Percentiles rank a stretch among this genome's conserved stretches.
Evolutionary conservation across 495 filamentous ascomycete genomes (phyloP).

Genomic region (Aspergillus saccharolyticus): DNA sequence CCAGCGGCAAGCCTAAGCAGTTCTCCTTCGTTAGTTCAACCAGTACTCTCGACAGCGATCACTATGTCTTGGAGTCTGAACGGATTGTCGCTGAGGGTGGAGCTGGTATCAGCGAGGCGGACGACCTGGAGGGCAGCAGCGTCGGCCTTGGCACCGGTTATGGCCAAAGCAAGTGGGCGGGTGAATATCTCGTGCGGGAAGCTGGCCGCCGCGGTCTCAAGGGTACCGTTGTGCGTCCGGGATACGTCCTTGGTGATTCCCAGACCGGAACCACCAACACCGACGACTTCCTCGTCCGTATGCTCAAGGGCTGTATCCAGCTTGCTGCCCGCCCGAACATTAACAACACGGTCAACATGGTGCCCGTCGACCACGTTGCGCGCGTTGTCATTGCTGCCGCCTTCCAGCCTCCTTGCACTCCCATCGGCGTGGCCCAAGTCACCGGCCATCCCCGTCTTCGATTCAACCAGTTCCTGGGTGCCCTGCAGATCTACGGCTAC

Average conservation of each 20-base stretch:
- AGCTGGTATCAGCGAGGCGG: constrained; percentile 53
- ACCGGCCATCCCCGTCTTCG: constrained; percentile 75
- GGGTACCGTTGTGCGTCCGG: constrained; percentile 75
- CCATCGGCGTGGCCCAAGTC: constrained; percentile 65
- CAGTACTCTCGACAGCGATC: constrained; percentile 70
- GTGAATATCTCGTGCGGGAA: constrained; percentile 75
- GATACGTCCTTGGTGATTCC: constrained; percentile 78
- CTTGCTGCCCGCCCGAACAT: constrained; percentile 67
- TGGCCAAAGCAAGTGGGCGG: constrained; percentile 83
- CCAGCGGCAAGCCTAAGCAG: constrained; percentile 69
- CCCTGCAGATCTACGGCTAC: constrained; percentile 75
- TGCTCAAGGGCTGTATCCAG: constrained; percentile 88
- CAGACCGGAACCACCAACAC: constrained; percentile 69
- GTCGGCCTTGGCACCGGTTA: constrained; percentile 77
- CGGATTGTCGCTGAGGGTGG: constrained; percentile 48
- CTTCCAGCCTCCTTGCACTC: constrained; percentile 50
- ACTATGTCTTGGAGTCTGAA: constrained; percentile 73
- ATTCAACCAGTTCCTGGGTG: constrained; percentile 70
- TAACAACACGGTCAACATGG: constrained; percentile 83
- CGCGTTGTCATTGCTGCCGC: constrained; percentile 69
- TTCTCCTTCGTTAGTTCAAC: constrained; percentile 87
- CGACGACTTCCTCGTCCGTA: constrained; percentile 88
- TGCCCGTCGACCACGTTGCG: constrained; percentile 82
- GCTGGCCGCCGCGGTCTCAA: constrained; percentile 72
- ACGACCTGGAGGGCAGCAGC: constrained; percentile 61